Conservation (phyloP, 139 green algal genomes). For the Chlamydomonas schloesseri region DNA sequence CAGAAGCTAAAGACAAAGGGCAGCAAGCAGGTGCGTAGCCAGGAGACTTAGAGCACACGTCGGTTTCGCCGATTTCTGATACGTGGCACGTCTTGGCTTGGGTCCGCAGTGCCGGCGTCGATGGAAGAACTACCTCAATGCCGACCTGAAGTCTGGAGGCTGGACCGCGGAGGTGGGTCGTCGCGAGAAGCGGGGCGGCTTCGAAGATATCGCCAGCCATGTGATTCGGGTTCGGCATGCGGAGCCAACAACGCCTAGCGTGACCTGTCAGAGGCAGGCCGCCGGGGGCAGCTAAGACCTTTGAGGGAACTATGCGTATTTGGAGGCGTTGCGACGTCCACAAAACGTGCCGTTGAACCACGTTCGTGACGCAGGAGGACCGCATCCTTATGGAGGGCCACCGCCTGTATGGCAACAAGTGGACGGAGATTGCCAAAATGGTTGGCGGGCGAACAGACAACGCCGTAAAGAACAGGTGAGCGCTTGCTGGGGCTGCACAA, state of each 20-base stretch:
- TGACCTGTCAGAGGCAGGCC: too few species aligned
- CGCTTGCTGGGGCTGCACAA: too few species aligned
- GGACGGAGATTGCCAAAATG: conserved; percentile 80
- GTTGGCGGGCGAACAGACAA: conserved; percentile 84
- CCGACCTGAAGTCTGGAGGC: conserved; percentile 76
- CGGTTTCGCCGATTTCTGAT: too few species aligned
- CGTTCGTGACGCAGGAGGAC: conserved; percentile 62
- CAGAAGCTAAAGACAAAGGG: conserved; percentile 67
- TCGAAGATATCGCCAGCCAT: too few species aligned
- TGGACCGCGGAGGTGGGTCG: conserved; percentile 54
- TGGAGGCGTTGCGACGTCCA: not conserved
- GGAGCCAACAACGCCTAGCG: too few species aligned
- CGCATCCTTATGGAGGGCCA: conserved; percentile 67
- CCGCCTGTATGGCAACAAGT: conserved; percentile 73
- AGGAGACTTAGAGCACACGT: too few species aligned
- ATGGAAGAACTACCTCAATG: conserved; percentile 85
- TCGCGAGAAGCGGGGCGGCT: too few species aligned
- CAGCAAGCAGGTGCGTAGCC: conserved; percentile 75
- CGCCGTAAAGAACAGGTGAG: conserved; percentile 76
- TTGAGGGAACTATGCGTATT: too few species aligned
- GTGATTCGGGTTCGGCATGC: too few species aligned
- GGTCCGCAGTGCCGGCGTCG: conserved; percentile 68
- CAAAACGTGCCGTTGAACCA: not conserved
- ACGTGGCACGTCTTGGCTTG: not conserved
- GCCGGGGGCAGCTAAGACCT: too few species aligned